Base-by-base conservation (phyloP, 1,284 basidiomycete species). In the Pterulicium gracile region DNA sequence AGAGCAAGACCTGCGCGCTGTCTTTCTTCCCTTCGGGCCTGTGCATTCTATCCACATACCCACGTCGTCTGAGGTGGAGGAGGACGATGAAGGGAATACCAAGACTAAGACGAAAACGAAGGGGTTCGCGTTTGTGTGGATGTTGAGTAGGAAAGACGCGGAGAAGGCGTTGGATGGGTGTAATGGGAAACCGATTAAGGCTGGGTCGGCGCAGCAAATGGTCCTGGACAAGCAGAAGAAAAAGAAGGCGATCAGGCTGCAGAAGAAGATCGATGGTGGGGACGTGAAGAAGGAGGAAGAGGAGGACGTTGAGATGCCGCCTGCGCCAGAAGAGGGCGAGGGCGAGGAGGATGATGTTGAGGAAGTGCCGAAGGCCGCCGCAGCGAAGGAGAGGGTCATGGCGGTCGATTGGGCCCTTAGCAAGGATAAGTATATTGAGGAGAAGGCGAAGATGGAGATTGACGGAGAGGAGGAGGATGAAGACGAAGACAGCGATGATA, bases 91-190 rank as follows among this genome's bases (percentile, higher is more conserved):
- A 27, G 61, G 58, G 42, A 60, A 59, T 41, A 61, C 64, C 1
- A 7, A 10, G 10, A n/a, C 10, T 32, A 7, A 32, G 27, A 7
- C 27, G n/a, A 70, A 79, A 18, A 75, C 75, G 18, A 84, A 88
- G 54, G 94, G 95, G 0, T 98, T 96, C 56, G 95, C 92, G 0
- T 98, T 98, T 57, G 83, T 98, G 12, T 97, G 93, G 91, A 93
- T 91, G 75, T 65, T 93, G 51, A 84, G 81, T 52, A 81, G 79
- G 56, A 83, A 85, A 51, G 89, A 94, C 57, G 94, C 93, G 2
- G 85, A 92, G 59, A 70, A 72, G 43, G 95, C 93, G 0, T 74
- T 98, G 52, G 81, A 82, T 53, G 79, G 72, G 3, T 79, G 90
- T 51, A 98, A 98, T 58, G 93, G 91, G 12, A 81, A 77, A 63